phyloP scores from a whole-genome alignment of 2,329 filamentous ascomycete species.

The Periconia sp. region DNA sequence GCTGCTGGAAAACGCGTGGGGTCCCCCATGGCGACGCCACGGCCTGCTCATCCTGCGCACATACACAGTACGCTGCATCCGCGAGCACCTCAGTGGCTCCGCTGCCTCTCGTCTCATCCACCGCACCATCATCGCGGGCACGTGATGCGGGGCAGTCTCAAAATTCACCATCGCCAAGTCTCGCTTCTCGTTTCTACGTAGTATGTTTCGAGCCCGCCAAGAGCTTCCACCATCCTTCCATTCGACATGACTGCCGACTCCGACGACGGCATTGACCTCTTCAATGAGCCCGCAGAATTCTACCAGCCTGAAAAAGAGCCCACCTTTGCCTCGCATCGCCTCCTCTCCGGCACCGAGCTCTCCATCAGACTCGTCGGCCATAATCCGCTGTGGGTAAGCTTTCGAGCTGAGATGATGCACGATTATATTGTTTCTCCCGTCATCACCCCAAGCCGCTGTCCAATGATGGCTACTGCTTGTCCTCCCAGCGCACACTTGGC shows the following conservation, averaged over 20 bases:
- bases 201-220: too few species aligned
- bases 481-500: too few species aligned
- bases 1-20: constrained; percentile 11
- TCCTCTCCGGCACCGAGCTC: constrained; percentile 69
- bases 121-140: too few species aligned
- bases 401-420: constrained; percentile 7
- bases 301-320: constrained; percentile 79
- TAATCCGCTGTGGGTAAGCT: constrained; percentile 79
- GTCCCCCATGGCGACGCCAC: neutral
- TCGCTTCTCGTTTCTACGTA: neutral
- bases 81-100: neutral
- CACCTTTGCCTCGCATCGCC: constrained; percentile 73
- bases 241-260: constrained; percentile 35
- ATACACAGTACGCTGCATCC: neutral
- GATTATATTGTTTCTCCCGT: neutral
- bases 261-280: constrained; percentile 61
- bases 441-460: neutral
- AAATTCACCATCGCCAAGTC: constrained; percentile 26
- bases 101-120: too few species aligned
- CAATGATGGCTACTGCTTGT: too few species aligned
- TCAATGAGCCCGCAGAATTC: constrained; percentile 81
- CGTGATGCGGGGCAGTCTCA: constrained; percentile 19
- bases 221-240: neutral
- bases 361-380: constrained; percentile 81
- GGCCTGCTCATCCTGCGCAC: neutral